Conservation (phyloP, 192 early-diverging fungal species). For the Podila minutissima region DNA sequence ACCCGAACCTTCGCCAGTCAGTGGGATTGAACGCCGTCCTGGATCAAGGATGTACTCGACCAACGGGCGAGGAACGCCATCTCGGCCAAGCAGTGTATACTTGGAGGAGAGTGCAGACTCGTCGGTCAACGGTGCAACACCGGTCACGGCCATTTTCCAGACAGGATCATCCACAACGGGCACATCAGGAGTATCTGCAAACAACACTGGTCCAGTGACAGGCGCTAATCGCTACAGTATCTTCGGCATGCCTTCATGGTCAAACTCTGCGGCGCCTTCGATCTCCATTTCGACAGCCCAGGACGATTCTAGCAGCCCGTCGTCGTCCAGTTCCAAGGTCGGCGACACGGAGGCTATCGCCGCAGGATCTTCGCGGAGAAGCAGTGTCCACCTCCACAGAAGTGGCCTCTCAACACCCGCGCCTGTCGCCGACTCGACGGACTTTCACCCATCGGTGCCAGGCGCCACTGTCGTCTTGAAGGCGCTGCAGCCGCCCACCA, state of each 20-base stretch:
- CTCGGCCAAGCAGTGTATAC: slow-evolving; percentile 43
- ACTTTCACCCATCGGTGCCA: slow-evolving; percentile 5
- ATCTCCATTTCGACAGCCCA: slow-evolving; percentile 28
- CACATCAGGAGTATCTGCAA: slow-evolving; percentile 1
- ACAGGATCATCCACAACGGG: neutral
- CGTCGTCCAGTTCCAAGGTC: neutral
- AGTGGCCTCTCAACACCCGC: slow-evolving; percentile 26
- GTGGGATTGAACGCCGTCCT: slow-evolving; percentile 7
- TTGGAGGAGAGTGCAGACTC: slow-evolving; percentile 32
- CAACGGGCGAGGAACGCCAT: slow-evolving; percentile 46
- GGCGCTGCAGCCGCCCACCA: slow-evolving; percentile 1
- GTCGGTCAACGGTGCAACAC: neutral
- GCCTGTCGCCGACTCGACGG: neutral
- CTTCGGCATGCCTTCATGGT: slow-evolving; percentile 45
- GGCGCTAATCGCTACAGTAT: slow-evolving; percentile 32
- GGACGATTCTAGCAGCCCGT: slow-evolving; percentile 4
- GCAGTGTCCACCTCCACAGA: slow-evolving; percentile 21
- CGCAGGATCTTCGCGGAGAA: slow-evolving; percentile 18
- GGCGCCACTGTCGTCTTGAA: neutral
- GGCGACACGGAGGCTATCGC: slow-evolving; percentile 22
- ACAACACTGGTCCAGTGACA: neutral
- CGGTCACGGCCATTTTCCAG: neutral
- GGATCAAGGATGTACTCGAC: slow-evolving; percentile 22
- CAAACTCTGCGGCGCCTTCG: slow-evolving; percentile 13
- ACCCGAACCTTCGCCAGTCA: neutral